Evolutionary conservation across 2,329 filamentous ascomycete species (phyloP).

Genomic region (Zalaria sp.): DNA sequence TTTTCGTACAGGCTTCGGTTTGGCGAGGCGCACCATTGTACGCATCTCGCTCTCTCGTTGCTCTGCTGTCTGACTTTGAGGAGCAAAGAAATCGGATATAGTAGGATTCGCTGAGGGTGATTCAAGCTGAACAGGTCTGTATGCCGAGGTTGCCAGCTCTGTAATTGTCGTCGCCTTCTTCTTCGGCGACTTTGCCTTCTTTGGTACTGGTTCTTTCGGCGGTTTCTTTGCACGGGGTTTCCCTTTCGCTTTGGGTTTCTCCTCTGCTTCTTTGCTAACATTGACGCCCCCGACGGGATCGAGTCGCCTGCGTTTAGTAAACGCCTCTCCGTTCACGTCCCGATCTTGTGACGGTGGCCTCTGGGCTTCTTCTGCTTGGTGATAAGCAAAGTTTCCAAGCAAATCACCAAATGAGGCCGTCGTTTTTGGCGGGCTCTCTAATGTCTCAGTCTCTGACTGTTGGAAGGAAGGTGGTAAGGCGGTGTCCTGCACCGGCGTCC

Average conservation of each 20-base stretch:
- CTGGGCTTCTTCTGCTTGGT: not conserved
- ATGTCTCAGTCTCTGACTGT: not conserved
- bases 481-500: slow-evolving; percentile 1
- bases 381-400: slow-evolving; percentile 4
- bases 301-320: slow-evolving; percentile 2
- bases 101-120: slow-evolving; percentile 13
- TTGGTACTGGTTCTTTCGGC: slow-evolving; percentile 15
- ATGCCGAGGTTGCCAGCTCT: slow-evolving; percentile 59
- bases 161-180: slow-evolving; percentile 70
- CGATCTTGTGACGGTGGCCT: not conserved
- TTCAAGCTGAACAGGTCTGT: slow-evolving; percentile 28
- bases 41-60: not conserved
- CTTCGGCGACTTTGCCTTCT: slow-evolving; percentile 41
- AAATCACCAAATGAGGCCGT: slow-evolving; percentile 1
- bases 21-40: slow-evolving; percentile 1
- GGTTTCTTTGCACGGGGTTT: slow-evolving; percentile 11
- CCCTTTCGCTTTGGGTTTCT: slow-evolving; percentile 2
- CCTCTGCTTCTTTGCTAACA: not conserved
- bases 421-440: not conserved
- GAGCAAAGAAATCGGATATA: slow-evolving; percentile 32
- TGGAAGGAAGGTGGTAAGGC: slow-evolving; percentile 4
- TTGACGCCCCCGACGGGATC: slow-evolving; percentile 1
- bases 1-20: slow-evolving; percentile 13
- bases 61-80: slow-evolving; percentile 3
- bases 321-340: not conserved